Conservation (phyloP, 2,329 filamentous ascomycete genomes). For the Neopestalotiopsis clavispora region DNA sequence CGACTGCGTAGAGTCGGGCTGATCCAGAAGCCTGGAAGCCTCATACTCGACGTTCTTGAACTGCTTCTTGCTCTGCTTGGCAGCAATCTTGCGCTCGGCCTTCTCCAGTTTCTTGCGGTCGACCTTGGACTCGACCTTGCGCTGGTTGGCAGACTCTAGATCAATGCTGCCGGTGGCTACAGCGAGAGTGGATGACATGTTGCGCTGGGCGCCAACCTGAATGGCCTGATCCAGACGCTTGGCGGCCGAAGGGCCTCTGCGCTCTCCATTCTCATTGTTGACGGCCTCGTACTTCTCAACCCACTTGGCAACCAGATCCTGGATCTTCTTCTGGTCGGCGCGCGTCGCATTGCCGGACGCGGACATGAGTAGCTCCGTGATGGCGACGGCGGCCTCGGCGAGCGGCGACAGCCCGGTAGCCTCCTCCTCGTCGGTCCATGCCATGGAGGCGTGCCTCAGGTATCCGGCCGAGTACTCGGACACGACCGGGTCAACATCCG, state of each 20-base stretch:
- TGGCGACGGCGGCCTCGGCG: conserved; percentile 79
- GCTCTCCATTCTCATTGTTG: conserved; percentile 75
- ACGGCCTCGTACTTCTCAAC: conserved; percentile 78
- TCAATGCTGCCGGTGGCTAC: conserved; percentile 85
- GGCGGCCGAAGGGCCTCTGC: conserved; percentile 75
- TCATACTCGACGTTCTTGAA: conserved; percentile 99
- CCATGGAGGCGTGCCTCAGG: conserved; percentile 87
- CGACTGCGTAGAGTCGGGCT: conserved; percentile 81
- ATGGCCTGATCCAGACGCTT: conserved; percentile 91
- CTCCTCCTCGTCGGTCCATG: conserved; percentile 79
- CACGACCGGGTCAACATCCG: conserved; percentile 85
- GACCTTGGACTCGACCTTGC: conserved; percentile 97
- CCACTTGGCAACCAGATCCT: conserved; percentile 86
- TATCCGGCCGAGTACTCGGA: conserved; percentile 95
- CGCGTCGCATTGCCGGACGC: conserved; percentile 83
- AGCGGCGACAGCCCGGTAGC: conserved; percentile 74
- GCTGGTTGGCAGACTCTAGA: conserved; percentile 87
- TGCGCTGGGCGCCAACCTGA: conserved; percentile 90
- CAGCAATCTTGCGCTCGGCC: conserved; percentile 94
- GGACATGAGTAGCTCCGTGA: conserved; percentile 89
- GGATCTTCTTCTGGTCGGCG: conserved; percentile 77
- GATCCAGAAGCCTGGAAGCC: conserved; percentile 85
- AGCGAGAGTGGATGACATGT: conserved; percentile 94
- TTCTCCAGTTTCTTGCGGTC: conserved; percentile 99
- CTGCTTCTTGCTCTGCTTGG: conserved; percentile 97